Conservation (phyloP, 768 basidiomycete species). For the Boletus sp. region DNA sequence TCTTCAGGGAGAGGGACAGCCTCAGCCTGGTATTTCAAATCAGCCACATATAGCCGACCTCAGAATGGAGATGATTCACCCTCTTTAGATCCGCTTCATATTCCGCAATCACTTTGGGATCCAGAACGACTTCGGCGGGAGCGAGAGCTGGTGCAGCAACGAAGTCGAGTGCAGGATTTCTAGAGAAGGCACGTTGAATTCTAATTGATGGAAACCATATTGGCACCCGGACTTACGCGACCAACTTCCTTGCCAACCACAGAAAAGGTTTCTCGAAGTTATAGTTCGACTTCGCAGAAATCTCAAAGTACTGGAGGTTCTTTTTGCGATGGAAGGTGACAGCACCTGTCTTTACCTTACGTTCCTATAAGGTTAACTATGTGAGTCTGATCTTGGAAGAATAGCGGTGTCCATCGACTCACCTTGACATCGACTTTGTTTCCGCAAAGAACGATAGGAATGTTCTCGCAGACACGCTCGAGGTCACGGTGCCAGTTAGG, state of each 20-base stretch:
- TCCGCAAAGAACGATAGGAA: conserved; percentile 98
- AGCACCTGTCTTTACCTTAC: conserved; percentile 98
- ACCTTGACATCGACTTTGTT: conserved; percentile 99
- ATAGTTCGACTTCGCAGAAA: conserved; percentile 99
- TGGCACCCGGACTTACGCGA: conserved; percentile 62
- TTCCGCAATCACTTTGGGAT: conserved; percentile 69
- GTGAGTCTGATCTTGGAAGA: conserved; percentile 3
- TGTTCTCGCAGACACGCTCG: conserved; percentile 99
- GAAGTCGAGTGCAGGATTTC: conserved; percentile 87
- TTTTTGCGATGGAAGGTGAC: conserved; percentile 99
- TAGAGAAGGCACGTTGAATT: conserved; percentile 28
- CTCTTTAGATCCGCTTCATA: conserved; percentile 76
- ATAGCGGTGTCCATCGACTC: conserved; percentile 21
- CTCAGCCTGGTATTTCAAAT: conserved; percentile 59
- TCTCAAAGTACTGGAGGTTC: conserved; percentile 99
- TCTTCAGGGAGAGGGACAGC: conserved; percentile 96
- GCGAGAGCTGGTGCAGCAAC: conserved; percentile 95
- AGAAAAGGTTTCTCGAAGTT: conserved; percentile 99
- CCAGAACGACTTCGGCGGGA: conserved; percentile 89
- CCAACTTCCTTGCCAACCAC: conserved; percentile 97
- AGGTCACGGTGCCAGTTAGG: conserved; percentile 99
- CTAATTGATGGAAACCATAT: not conserved
- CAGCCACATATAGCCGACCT: not conserved
- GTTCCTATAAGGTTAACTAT: conserved; percentile 62
- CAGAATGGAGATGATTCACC: conserved; percentile 39